Evolutionary conservation across 2,329 filamentous ascomycete species (phyloP).

Genomic region (Xylaria hypoxylon): DNA sequence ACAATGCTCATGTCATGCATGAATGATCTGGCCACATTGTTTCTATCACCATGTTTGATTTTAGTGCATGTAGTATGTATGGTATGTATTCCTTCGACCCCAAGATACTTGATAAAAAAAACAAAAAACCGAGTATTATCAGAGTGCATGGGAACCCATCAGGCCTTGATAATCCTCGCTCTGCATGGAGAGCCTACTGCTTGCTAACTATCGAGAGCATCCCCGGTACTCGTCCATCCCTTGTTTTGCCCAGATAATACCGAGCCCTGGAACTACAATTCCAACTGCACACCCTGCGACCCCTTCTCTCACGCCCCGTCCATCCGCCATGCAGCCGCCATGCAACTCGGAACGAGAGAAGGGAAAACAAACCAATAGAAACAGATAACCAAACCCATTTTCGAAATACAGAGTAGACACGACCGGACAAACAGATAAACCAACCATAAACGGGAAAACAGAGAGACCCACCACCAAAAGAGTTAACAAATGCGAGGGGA

Average conservation of each 20-base stretch:
- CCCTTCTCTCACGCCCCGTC: conserved; percentile 18
- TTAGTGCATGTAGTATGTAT: background rate
- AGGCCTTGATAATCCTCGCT: conserved; percentile 27
- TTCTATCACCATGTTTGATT: conserved; percentile 8
- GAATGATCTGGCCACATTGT: conserved; percentile 11
- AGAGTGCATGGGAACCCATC: conserved; percentile 18
- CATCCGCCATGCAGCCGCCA: conserved; percentile 36
- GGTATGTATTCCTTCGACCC: background rate
- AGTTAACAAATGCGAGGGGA: conserved; percentile 14
- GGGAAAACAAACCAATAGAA: conserved; percentile 29
- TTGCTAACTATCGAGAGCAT: conserved; percentile 18
- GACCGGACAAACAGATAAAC: conserved; percentile 13
- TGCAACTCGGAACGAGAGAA: conserved; percentile 36
- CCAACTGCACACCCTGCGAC: conserved; percentile 8
- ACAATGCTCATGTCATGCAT: conserved; percentile 21
- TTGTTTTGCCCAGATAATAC: background rate
- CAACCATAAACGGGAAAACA: conserved; percentile 23
- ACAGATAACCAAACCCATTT: conserved; percentile 32
- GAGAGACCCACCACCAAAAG: conserved; percentile 5
- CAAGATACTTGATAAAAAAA: background rate
- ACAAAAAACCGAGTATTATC: background rate
- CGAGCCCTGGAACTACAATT: conserved; percentile 21
- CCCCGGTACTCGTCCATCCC: background rate
- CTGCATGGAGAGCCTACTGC: conserved; percentile 16
- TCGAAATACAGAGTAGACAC: conserved; percentile 31